Base-by-base conservation (phyloP, 2,329 filamentous ascomycete species). In the Clonostachys solani region DNA sequence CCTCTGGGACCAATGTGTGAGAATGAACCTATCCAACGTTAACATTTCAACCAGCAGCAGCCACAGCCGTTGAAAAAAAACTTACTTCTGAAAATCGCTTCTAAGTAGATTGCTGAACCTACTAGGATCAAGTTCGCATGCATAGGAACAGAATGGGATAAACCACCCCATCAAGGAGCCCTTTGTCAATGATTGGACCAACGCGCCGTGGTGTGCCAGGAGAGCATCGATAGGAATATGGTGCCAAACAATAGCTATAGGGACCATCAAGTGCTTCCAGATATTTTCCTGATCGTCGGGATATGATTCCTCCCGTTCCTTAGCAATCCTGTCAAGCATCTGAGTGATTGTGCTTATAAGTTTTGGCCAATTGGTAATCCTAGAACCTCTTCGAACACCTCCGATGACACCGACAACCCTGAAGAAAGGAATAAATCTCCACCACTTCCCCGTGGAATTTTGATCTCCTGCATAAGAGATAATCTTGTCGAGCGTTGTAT, bases 101-200 rank as follows among this genome's bases (percentile, higher is more conserved):
- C 92, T 74, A 33, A 95, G 77, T n/a, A 96, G 72, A 52, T 82
- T 84, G 46, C 83, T 80, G 60, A 97, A 99, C 37, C 88, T 80
- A 46, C 85, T 80, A 2, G 77, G 62, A 42, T 91, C 84, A 35
- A 95, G 73, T 46, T 89, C 80, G 1, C 89, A 85, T 55, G 94
- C 84, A 45, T 89, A 84, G 13, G 86, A 85, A 65, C 90, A 96
- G 64, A 97, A 96, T 0, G 84, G 78, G 40, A 97, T 77, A 62
- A 96, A 97, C 72, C 84, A 86, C 45, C 68, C 68, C 58, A 85
- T 80, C 57, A 92, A 77, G 1, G 77, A 76, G 41, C 86, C 81
- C 45, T 78, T 78, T 5, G 80, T 83, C 43, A 95, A 69, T 5
- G 72, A 70, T 34, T 85, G 81, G 60, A 81, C 79, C 42, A 95